These are phyloP conservation scores for Abelmoschus esculentus DNA, from an alignment of 345 rosid species.

Conservation along the genomic window DNA sequence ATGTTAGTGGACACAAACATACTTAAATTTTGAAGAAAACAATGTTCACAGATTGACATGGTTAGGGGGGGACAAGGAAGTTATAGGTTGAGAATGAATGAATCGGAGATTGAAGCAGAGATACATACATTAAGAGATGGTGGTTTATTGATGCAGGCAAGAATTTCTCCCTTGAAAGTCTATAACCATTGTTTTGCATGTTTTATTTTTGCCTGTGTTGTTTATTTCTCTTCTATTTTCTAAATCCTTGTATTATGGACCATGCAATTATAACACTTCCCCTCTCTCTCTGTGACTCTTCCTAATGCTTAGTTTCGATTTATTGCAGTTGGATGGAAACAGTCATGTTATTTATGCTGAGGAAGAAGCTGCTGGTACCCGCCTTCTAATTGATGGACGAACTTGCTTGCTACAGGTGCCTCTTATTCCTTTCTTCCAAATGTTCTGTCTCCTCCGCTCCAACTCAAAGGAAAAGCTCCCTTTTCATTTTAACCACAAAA, in stretches of 20 bases:
- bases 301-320: slow-evolving; percentile 3
- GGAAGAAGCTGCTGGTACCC: slow-evolving; percentile 99
- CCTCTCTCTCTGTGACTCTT: not conserved
- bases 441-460: not conserved
- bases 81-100: slow-evolving; percentile 78
- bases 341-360: slow-evolving; percentile 99
- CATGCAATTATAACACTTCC: not conserved
- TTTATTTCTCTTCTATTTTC: not conserved
- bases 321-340: slow-evolving; percentile 86
- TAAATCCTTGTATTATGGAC: not conserved
- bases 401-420: slow-evolving; percentile 92
- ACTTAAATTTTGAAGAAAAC: slow-evolving; percentile 13
- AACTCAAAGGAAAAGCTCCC: not conserved
- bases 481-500: not conserved
- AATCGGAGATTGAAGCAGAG: slow-evolving; percentile 88
- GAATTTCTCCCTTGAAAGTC: slow-evolving; percentile 15
- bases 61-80: slow-evolving; percentile 94
- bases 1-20: not conserved
- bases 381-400: slow-evolving; percentile 97
- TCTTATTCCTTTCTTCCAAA: slow-evolving; percentile 8
- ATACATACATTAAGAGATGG: slow-evolving; percentile 99
- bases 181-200: slow-evolving; percentile 13
- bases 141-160: slow-evolving; percentile 98
- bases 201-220: not conserved
- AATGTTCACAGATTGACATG: slow-evolving; percentile 65